These are phyloP conservation scores for Eucalyptus marginata DNA, from an alignment of 345 rosid species.

Conservation along the genomic window DNA sequence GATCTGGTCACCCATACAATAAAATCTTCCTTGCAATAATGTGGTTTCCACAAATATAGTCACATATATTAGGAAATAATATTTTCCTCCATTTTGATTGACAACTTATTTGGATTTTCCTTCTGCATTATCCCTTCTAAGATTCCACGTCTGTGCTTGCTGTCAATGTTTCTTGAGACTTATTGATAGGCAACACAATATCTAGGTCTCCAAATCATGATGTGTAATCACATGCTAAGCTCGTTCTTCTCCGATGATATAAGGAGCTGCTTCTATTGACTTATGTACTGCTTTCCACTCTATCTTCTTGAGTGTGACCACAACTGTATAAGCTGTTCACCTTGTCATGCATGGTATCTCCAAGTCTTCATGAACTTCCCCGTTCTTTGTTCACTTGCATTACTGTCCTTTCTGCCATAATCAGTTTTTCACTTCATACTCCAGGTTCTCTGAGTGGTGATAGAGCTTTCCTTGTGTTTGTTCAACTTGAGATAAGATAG, in stretches of 20 bases:
- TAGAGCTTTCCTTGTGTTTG: not conserved
- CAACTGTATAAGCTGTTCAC: not conserved
- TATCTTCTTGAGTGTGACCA: not conserved
- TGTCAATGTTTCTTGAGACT: not conserved
- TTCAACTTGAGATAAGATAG: not conserved
- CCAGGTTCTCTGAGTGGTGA: not conserved
- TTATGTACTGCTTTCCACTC: not conserved
- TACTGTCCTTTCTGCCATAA: not conserved
- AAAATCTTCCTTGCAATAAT: not conserved
- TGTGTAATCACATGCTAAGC: not conserved
- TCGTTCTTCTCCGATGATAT: not conserved
- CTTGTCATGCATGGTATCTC: not conserved
- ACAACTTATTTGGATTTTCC: not conserved
- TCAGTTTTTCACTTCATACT: not conserved
- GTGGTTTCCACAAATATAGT: not conserved
- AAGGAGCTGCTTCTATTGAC: not conserved
- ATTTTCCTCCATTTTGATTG: not conserved
- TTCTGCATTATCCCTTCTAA: not conserved
- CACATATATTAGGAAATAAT: not conserved
- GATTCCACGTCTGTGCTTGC: not conserved
- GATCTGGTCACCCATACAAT: not conserved
- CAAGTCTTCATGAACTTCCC: not conserved
- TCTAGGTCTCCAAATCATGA: not conserved
- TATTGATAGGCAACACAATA: not conserved
- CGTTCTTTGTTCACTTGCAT: not conserved